Evolutionary conservation across 1,284 basidiomycete genomes (phyloP), one percentile per base, ranked within the genome.

Genomic region (Tausonia pullulans): DNA sequence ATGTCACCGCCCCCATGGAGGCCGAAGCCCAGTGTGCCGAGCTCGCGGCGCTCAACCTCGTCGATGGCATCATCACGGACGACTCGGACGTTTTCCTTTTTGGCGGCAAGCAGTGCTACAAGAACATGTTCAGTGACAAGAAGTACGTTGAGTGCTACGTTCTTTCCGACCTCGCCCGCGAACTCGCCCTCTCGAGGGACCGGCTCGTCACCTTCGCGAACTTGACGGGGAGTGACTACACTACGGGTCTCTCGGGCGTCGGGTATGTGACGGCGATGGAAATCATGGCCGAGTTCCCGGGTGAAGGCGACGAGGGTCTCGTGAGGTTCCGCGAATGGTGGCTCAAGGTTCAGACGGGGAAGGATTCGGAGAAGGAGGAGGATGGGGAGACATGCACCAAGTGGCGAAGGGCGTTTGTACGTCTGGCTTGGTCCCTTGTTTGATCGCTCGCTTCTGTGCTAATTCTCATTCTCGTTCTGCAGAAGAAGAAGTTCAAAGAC

Each of bases 71-170:
- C 69, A 98, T 99, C 75, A 99, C 96, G 0, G 96, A 99, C 76
- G 96, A 99, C 76, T 96, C 92, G 14, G 96, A 99, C 72, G 93
- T 98, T 48, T 99, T 99, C 76, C 84, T 98, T 56, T 99, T 99
- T 70, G 95, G 96, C 45, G 95, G 90, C 14, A 79, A 83, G 66
- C 85, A 91, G 43, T 90, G 98, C 54, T 97, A 89, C 81, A 96
- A 96, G 77, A 97, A 99, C 76, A 96, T 99, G 88, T 99, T 99
- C 80, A 98, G 98, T 76, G 92, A 98, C 77, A 89, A 90, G 67
- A 98, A 97, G 80, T 96, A 91, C 8, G 95, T 98, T 65, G 95
- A 98, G 76, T 94, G 92, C 73, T 98, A 96, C 78, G 78, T 96
- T 48, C 79, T 86, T 5, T 78, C 84, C 1, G 96, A 99, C 74